Percentiles rank a stretch among this genome's conserved stretches.
phyloP scores from a whole-genome alignment of 108 stramenopile genomes.

The Skeletonema potamos region DNA sequence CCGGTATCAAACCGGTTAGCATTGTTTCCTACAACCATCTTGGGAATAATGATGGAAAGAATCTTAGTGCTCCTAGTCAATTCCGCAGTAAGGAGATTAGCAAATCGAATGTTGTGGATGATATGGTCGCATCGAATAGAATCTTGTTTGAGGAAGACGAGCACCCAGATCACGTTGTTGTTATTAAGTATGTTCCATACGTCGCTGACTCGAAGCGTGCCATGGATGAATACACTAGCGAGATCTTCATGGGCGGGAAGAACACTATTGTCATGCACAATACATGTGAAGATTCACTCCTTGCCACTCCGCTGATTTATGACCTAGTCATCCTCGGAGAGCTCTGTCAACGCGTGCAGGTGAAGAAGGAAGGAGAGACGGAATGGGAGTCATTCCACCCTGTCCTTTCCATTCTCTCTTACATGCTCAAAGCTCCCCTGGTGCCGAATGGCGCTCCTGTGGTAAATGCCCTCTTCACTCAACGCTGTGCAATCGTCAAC shows the following conservation, averaged over 20 bases:
- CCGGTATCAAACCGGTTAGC: conserved; percentile 96
- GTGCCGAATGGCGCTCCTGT: conserved; percentile 97
- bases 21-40: conserved; percentile 99
- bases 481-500: conserved; percentile 92
- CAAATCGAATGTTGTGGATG: conserved; percentile 98
- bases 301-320: conserved; percentile 96
- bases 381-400: conserved; percentile 92
- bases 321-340: conserved; percentile 95
- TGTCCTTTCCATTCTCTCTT: conserved; percentile 93
- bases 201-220: conserved; percentile 98
- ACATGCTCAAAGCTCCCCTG: conserved; percentile 98
- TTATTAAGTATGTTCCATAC: conserved; percentile 97
- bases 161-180: conserved; percentile 98
- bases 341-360: conserved; percentile 88
- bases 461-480: conserved; percentile 96
- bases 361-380: conserved; percentile 71
- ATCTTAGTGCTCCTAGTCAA: conserved; percentile 93
- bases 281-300: conserved; percentile 96
- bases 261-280: conserved; percentile 99
- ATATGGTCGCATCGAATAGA: conserved; percentile 97
- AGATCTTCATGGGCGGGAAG: conserved; percentile 98
- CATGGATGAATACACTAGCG: conserved; percentile 98
- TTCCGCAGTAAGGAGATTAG: conserved; percentile 99
- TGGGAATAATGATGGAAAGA: conserved; percentile 98
- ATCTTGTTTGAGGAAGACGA: conserved; percentile 95